These are phyloP conservation scores for Botrytis aclada DNA, from an alignment of 2,329 filamentous ascomycete species.

Conservation along the genomic window DNA sequence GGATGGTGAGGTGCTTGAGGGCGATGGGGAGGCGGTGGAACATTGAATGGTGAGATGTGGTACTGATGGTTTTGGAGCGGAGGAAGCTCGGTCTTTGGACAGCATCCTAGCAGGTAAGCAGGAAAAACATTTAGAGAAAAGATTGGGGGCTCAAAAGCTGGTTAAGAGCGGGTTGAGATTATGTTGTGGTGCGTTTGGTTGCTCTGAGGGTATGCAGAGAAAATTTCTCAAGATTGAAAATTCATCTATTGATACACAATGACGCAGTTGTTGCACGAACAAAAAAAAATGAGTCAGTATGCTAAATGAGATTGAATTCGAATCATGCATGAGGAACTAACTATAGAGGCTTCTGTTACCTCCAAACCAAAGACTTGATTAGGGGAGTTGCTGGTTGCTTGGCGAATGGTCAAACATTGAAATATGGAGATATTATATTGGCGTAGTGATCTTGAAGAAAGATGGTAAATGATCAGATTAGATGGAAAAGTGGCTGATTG, in stretches of 20 bases:
- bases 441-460: neutral
- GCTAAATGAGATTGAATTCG: neutral
- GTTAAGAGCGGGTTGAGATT: neutral
- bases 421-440: neutral
- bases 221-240: neutral
- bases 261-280: neutral
- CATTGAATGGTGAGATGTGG: conserved; percentile 6
- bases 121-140: neutral
- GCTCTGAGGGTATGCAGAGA: neutral
- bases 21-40: neutral
- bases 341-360: neutral
- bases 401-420: neutral
- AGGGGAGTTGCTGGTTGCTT: neutral
- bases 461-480: neutral
- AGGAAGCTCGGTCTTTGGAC: neutral
- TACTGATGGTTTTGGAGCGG: neutral
- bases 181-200: neutral
- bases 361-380: neutral
- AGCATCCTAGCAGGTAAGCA: neutral
- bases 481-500: neutral
- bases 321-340: neutral
- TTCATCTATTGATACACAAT: neutral
- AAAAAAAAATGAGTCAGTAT: neutral
- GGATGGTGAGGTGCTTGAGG: neutral
- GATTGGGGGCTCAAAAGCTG: neutral